A percentile compares a stretch with the other conserved stretches of the same genome.
These are phyloP conservation scores for Puccinia triticina DNA, from an alignment of 1,284 basidiomycete genomes.

Conservation along the genomic window DNA sequence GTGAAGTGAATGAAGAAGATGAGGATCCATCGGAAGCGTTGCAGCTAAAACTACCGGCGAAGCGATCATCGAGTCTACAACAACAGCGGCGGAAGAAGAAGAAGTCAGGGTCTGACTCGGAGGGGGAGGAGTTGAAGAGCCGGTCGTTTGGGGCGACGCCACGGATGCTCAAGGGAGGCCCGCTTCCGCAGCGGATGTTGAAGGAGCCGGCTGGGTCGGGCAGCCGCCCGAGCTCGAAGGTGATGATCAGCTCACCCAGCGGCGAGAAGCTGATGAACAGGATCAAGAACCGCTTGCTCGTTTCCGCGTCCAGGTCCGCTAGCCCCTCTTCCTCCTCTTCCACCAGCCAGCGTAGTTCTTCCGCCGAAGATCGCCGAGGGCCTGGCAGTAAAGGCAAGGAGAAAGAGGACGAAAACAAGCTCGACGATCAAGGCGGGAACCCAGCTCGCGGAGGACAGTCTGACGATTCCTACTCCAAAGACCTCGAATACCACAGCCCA, in stretches of 20 bases:
- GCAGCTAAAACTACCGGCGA: slow-evolving; percentile 11
- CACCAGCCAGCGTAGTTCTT: neutral
- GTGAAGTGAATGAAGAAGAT: neutral
- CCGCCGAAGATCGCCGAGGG: neutral
- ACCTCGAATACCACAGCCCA: neutral
- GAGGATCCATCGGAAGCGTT: neutral
- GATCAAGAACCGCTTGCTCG: slow-evolving; percentile 37
- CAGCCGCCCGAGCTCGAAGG: neutral
- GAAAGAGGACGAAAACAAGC: neutral
- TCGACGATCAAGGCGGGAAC: neutral
- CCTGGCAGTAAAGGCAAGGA: neutral
- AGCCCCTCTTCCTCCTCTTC: slow-evolving; percentile 5
- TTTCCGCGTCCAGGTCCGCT: neutral
- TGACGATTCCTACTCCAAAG: neutral
- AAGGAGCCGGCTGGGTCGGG: neutral
- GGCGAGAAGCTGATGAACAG: slow-evolving; percentile 44
- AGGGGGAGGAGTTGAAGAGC: slow-evolving; percentile 10
- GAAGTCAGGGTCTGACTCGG: neutral
- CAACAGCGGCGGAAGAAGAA: slow-evolving; percentile 13
- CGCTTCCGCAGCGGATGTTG: slow-evolving; percentile 17
- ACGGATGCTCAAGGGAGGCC: neutral
- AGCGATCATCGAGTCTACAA: slow-evolving; percentile 38
- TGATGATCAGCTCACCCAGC: slow-evolving; percentile 34
- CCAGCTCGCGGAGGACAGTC: neutral
- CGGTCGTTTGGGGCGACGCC: slow-evolving; percentile 13